phyloP scores from a whole-genome alignment of 2,329 filamentous ascomycete species.

The Fusarium sp. region DNA sequence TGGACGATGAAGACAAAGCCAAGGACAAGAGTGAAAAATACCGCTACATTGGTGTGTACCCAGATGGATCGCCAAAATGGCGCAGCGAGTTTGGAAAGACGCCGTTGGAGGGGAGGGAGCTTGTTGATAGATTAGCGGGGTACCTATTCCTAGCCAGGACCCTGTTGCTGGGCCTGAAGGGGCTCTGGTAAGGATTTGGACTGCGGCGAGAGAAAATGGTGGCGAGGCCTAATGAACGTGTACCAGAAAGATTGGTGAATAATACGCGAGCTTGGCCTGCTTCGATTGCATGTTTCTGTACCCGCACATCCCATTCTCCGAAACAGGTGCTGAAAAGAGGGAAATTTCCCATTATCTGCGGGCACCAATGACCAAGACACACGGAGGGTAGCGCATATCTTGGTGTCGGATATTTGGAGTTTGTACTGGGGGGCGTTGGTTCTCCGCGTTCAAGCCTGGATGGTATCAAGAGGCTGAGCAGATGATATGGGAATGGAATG shows the following conservation, averaged over 20 bases:
- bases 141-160: constrained; percentile 6
- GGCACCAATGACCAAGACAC: background rate
- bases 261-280: background rate
- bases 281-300: background rate
- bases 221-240: background rate
- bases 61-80: background rate
- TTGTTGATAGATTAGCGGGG: background rate
- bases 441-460: background rate
- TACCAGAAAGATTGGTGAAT: background rate
- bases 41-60: constrained; percentile 7
- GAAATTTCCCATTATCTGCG: background rate
- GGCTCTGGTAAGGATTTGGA: constrained; percentile 1
- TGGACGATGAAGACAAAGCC: background rate
- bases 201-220: background rate
- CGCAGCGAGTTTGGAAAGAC: background rate
- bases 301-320: background rate
- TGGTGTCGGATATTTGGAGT: background rate
- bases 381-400: background rate
- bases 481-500: background rate
- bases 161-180: background rate
- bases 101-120: background rate
- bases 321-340: background rate
- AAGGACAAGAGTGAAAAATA: constrained; percentile 7
- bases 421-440: background rate
- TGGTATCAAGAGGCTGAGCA: background rate